Base-by-base conservation (phyloP, 495 filamentous ascomycete species). In the Hypoxylon cercidicola region DNA sequence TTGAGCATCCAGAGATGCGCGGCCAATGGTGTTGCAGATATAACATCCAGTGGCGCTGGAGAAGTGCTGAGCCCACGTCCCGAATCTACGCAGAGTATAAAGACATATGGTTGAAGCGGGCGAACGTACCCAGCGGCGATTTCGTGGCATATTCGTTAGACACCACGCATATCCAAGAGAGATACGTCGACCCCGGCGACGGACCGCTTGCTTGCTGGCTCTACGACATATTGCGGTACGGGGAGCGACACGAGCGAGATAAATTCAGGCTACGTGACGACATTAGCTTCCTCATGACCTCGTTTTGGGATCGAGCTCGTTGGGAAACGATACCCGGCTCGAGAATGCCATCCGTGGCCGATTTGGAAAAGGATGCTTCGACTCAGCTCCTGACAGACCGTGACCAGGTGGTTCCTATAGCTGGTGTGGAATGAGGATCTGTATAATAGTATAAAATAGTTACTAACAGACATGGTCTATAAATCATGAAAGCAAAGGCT, bases 151-250 rank as follows among this genome's bases (percentile, higher is more conserved):
- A 49, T 35, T 16, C 25, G 12, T 9, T 49, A 1, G 28, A 49
- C 10, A 34, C 15, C 28, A 18, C 28, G 25, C 23, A 49, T 9
- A 18, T 49, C 46, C 1, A 32, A 13, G 46, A 32, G 23, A 49
- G 19, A n/a, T 49, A 49, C n/a, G 4, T 6, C 13, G 46, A 49
- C 8, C 18, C 30, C 13, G 46, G 34, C 15, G 13, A 32, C 1
- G 46, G 16, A 7, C 46, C 46, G 4, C 28, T 49, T 16, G 13
- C 19, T 32, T 18, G 46, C 9, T 49, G 46, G 46, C 46, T 49
- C 13, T 49, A 15, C n/a, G 25, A 49, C 13, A 2, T 49, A 23
- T 25, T 49, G 10, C 19, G 46, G 10, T 49, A 18, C 5, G 46
- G 46, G 9, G 4, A 35, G 20, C 46, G 13, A 40, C 12, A 40